These are phyloP conservation scores for Linnemannia elongata DNA, from an alignment of 192 early-diverging fungal genomes.

Conservation along the genomic window DNA sequence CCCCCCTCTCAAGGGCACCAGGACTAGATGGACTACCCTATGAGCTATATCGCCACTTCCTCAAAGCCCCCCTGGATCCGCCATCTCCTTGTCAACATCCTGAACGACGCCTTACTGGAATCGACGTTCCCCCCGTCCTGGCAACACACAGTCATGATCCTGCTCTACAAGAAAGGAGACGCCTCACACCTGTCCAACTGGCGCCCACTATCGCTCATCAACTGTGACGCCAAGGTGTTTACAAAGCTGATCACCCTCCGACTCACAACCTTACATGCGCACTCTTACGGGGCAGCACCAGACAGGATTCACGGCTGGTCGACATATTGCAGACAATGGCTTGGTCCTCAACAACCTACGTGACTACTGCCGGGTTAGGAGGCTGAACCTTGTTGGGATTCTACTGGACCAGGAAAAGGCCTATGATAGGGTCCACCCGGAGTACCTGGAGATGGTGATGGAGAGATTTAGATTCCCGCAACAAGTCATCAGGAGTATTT, in stretches of 20 bases:
- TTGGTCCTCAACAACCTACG: neutral
- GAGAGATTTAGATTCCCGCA: no score
- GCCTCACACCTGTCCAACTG: constrained; percentile 11
- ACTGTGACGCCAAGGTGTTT: constrained; percentile 31
- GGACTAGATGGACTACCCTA: constrained; percentile 21
- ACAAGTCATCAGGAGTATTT: no score
- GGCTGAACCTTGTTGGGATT: no score
- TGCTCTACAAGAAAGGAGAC: constrained; percentile 40
- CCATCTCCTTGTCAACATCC: neutral
- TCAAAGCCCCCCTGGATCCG: neutral
- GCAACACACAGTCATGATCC: constrained; percentile 16
- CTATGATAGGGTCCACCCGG: no score
- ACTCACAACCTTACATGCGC: neutral
- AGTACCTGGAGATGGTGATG: no score
- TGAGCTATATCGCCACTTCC: constrained; percentile 1
- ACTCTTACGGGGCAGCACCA: constrained; percentile 6
- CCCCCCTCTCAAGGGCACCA: constrained; percentile 2
- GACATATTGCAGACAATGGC: constrained; percentile 6
- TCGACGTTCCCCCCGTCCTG: neutral
- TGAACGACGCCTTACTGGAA: constrained; percentile 16
- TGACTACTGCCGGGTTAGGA: neutral
- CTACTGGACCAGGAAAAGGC: no score
- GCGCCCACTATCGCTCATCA: constrained; percentile 29
- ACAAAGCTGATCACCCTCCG: constrained; percentile 17
- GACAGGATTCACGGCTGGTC: constrained; percentile 16